phyloP scores from a whole-genome alignment of 2,329 filamentous ascomycete genomes.

The Hirsutella thompsonii region DNA sequence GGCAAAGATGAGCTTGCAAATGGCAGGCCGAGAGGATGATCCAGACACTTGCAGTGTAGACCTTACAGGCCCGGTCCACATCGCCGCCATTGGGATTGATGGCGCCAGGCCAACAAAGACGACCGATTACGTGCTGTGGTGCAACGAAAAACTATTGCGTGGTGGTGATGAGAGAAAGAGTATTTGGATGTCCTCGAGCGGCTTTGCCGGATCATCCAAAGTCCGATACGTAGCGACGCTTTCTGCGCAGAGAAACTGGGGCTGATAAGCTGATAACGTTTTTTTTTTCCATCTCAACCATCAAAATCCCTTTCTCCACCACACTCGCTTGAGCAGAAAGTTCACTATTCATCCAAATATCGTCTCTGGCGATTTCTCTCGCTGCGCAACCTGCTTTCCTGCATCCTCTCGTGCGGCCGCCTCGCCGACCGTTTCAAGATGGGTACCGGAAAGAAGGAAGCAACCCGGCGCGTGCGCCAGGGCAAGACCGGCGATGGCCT shows the following conservation, averaged over 20 bases:
- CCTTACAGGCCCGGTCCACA: neutral
- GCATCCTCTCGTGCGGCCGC: neutral
- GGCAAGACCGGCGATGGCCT: conserved; percentile 78
- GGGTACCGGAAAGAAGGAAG: conserved; percentile 90
- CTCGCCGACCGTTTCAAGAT: conserved; percentile 32
- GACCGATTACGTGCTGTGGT: too few relatives aligned
- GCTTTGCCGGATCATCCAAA: neutral
- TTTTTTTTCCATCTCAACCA: too few relatives aligned
- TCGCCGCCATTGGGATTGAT: neutral
- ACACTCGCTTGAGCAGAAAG: neutral
- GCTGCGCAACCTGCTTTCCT: neutral
- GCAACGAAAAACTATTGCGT: too few relatives aligned
- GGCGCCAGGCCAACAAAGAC: too few relatives aligned
- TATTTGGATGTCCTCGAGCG: neutral
- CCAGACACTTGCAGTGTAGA: conserved; percentile 16
- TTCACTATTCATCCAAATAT: neutral
- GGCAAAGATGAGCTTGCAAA: conserved; percentile 12
- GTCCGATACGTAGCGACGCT: neutral
- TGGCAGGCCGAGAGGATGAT: conserved; percentile 12
- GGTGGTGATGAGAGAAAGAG: neutral
- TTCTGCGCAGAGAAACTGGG: neutral
- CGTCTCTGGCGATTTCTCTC: neutral
- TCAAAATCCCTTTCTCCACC: too few relatives aligned
- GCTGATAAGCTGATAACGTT: too few relatives aligned
- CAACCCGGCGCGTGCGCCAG: conserved; percentile 67